Conservation (phyloP, 768 basidiomycete species). For the Suillus plorans region DNA sequence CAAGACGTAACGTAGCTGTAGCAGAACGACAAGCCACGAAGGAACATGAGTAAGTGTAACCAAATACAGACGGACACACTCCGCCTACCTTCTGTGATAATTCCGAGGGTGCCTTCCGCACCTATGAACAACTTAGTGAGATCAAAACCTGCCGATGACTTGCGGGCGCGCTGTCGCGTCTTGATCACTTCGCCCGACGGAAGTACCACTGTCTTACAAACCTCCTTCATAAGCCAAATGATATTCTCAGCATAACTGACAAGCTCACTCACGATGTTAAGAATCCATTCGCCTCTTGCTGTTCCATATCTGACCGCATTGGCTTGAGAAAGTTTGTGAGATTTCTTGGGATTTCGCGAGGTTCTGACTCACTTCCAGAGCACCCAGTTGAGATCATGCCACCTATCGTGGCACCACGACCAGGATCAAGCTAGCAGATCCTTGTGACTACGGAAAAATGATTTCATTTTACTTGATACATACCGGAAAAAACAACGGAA, state of each 20-base stretch:
- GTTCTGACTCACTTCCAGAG: conserved; percentile 59
- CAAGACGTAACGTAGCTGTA: conserved; percentile 72
- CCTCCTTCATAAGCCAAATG: background rate
- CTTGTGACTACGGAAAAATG: background rate
- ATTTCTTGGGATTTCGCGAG: background rate
- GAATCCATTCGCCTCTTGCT: conserved; percentile 80
- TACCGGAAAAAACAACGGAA: conserved; percentile 18
- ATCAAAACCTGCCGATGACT: conserved; percentile 84
- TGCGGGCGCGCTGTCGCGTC: conserved; percentile 71
- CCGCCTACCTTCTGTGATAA: conserved; percentile 70
- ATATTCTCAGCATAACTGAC: background rate
- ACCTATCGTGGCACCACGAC: conserved; percentile 57
- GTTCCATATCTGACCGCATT: conserved; percentile 82
- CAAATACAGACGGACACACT: background rate
- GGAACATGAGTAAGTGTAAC: background rate
- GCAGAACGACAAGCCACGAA: background rate
- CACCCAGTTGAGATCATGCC: conserved; percentile 85
- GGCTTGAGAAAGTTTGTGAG: conserved; percentile 35
- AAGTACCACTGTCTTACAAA: conserved; percentile 68
- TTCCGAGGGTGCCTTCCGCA: conserved; percentile 82
- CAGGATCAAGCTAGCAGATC: conserved; percentile 14
- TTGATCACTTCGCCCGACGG: conserved; percentile 82
- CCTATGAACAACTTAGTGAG: conserved; percentile 82
- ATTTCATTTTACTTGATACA: background rate
- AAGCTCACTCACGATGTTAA: conserved; percentile 57